Conservation (phyloP, 768 basidiomycete genomes). For the Trametopsis cervina region DNA sequence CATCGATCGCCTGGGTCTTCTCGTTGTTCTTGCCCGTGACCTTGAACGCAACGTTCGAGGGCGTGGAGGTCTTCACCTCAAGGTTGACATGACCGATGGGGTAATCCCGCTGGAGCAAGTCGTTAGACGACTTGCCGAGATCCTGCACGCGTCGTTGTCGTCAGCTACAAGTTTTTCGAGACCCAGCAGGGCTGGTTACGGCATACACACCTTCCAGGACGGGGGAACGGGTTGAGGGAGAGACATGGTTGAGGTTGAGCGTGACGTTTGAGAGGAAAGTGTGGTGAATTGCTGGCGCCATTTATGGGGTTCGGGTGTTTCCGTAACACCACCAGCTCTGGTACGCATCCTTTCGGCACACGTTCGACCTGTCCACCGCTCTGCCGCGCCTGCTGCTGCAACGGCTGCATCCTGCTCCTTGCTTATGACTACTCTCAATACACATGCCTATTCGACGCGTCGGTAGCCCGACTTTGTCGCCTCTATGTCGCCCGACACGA, state of each 20-base stretch:
- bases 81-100: constrained; percentile 64
- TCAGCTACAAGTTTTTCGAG: no score
- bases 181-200: no score
- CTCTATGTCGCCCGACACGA: not conserved
- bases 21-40: constrained; percentile 79
- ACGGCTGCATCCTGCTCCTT: not conserved
- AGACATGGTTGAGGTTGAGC: constrained; percentile 52
- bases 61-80: constrained; percentile 86
- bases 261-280: constrained; percentile 22
- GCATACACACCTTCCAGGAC: constrained; percentile 89
- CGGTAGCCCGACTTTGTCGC: not conserved
- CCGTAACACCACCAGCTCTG: constrained; percentile 18
- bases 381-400: not conserved
- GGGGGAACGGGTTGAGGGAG: constrained; percentile 95
- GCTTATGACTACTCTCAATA: not conserved
- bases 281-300: constrained; percentile 17
- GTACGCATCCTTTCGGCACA: constrained; percentile 8
- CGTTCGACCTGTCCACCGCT: constrained; percentile 8
- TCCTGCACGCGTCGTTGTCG: constrained; percentile 45
- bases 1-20: constrained; percentile 66
- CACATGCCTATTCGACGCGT: no score
- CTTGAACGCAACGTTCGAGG: constrained; percentile 89
- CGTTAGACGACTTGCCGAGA: constrained; percentile 95
- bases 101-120: constrained; percentile 91
- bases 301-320: constrained; percentile 21